Evolutionary conservation across 2,329 filamentous ascomycete species (phyloP), one percentile per base, ranked within the genome.

Genomic region (Aspergillus oerlinghausenensis): DNA sequence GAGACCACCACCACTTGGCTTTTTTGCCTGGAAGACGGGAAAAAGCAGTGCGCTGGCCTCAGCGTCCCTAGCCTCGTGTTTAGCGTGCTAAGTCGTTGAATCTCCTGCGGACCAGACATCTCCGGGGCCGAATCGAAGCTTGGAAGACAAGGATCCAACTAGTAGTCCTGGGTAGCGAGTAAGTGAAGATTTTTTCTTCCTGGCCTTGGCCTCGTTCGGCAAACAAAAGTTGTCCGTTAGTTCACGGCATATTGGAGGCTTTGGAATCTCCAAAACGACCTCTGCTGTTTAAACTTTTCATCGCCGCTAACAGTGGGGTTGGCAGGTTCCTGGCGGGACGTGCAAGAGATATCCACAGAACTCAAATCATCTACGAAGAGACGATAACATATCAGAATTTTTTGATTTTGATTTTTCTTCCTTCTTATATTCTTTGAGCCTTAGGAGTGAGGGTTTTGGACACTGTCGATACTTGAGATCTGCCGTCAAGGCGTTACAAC

Each of bases 61-160:
- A 21, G 42, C 42, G 43, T 47, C 43, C 49, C 57, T 57, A 51
- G 51, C 23, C 35, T 11, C 43, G 25, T 53, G 48, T 40, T 43
- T 43, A 43, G 21, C 47, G 32, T 47, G 59, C 55, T 50, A 53
- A n/a, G 47, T 50, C 53, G 42, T 53, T 49, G 55, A 57, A 32
- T 49, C 54, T 54, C 21, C 10, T 58, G 57, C 62, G 62, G 60
- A 64, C 51, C 54, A 64, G 52, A 55, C 56, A 60, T 60, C 60
- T 64, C 62, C 62, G 62, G 8, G 32, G 14, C 5, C 3, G 32
- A 17, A 38, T 38, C 5, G 14, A 38, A 7, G 32, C 14, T 38
- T 38, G 14, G 32, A 38, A 38, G 32, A 38, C 32, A 17, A 17
- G 32, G 14, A 38, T 17, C 7, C 14, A 38, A 38, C 2, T n/a